Percentiles rank a stretch among this genome's conserved stretches.
These are phyloP conservation scores for Albizia julibrissin DNA, from an alignment of 306 rosid genomes.

Conservation along the genomic window DNA sequence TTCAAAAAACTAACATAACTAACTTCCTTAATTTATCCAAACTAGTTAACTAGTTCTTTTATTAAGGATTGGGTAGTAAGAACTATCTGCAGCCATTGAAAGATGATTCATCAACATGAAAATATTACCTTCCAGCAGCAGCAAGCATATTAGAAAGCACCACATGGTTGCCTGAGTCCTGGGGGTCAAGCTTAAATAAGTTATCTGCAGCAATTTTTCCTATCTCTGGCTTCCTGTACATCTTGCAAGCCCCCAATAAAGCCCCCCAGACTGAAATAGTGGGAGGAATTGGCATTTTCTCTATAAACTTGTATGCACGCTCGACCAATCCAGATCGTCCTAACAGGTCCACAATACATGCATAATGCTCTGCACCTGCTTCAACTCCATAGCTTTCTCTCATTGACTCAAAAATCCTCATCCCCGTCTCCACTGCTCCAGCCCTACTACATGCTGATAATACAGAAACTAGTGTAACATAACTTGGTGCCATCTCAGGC, in stretches of 20 bases:
- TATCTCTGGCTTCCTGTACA: slow-evolving; percentile 66
- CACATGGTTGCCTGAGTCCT: slow-evolving; percentile 87
- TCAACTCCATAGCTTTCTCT: slow-evolving; percentile 53
- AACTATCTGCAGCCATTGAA: not conserved
- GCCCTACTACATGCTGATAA: slow-evolving; percentile 82
- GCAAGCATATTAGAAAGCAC: slow-evolving; percentile 85
- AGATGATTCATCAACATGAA: slow-evolving; percentile 2
- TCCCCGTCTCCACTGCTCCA: slow-evolving; percentile 71
- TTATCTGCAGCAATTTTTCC: slow-evolving; percentile 82
- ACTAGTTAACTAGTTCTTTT: too few relatives aligned
- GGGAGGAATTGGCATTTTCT: slow-evolving; percentile 67
- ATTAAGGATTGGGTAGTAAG: too few relatives aligned
- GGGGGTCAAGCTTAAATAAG: slow-evolving; percentile 79
- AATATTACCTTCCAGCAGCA: slow-evolving; percentile 74
- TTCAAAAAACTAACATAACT: too few relatives aligned
- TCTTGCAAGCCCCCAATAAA: slow-evolving; percentile 76
- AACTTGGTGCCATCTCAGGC: slow-evolving; percentile 48
- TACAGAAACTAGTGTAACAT: slow-evolving; percentile 73
- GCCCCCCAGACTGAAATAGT: slow-evolving; percentile 91
- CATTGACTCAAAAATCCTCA: slow-evolving; percentile 72
- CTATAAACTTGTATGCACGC: slow-evolving; percentile 69
- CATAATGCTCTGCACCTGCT: slow-evolving; percentile 86
- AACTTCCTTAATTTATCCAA: too few relatives aligned
- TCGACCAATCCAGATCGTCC: slow-evolving; percentile 90
- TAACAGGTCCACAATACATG: slow-evolving; percentile 75